These are phyloP conservation scores for Termitomyces sp. DNA, from an alignment of 768 basidiomycete genomes.

Conservation along the genomic window DNA sequence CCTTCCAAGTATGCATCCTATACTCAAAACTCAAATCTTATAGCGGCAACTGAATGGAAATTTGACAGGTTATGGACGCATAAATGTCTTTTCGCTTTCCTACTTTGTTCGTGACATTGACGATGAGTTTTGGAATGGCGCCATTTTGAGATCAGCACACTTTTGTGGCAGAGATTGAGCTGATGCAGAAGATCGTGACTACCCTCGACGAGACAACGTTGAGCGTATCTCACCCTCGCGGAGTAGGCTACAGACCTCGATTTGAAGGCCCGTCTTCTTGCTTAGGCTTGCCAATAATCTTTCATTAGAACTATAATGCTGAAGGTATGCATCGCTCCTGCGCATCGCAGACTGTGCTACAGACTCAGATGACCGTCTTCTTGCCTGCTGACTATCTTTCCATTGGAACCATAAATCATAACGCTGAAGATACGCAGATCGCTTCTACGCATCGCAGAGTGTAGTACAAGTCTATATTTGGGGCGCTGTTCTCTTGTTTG, in stretches of 20 bases:
- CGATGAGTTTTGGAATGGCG: background rate
- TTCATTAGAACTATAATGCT: background rate
- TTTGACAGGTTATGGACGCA: background rate
- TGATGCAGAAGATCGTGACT: background rate
- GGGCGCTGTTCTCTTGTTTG: background rate
- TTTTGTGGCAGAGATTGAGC: background rate
- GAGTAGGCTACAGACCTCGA: background rate
- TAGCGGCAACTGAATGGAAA: background rate
- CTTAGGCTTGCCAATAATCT: background rate
- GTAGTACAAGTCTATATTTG: background rate
- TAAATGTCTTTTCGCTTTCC: background rate
- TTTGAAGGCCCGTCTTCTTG: background rate
- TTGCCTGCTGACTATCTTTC: background rate
- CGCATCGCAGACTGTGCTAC: background rate
- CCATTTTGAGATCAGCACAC: background rate
- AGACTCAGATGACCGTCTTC: background rate
- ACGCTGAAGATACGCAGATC: background rate
- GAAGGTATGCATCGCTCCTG: background rate
- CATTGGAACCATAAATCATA: background rate
- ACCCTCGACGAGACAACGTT: background rate
- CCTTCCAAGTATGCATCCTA: background rate
- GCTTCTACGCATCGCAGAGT: background rate
- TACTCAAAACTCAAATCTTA: conserved; percentile 1
- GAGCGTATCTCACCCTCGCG: background rate
- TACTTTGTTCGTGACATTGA: background rate